Conservation (phyloP, 1,284 basidiomycete species). For the Boletus sp. region DNA sequence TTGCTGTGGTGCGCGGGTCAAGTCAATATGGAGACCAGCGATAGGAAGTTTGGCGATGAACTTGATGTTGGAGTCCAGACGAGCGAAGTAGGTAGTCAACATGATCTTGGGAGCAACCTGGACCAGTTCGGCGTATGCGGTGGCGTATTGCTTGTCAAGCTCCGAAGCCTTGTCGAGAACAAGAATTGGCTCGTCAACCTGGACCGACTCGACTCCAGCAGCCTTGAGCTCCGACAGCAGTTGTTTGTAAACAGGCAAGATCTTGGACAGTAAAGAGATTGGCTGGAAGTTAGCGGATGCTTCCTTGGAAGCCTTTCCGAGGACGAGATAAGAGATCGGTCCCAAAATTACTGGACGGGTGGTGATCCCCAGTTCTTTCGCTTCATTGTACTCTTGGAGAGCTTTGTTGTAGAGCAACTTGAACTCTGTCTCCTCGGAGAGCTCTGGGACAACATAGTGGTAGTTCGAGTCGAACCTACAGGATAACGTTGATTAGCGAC, state of each 20-base stretch:
- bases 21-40: slow-evolving; percentile 95
- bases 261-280: slow-evolving; percentile 87
- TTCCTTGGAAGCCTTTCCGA: slow-evolving; percentile 92
- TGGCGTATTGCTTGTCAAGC: slow-evolving; percentile 82
- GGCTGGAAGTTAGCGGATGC: slow-evolving; percentile 88
- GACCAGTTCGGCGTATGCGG: slow-evolving; percentile 83
- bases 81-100: slow-evolving; percentile 96
- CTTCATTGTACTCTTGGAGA: slow-evolving; percentile 94
- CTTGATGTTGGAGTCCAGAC: slow-evolving; percentile 91
- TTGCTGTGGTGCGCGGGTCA: slow-evolving; percentile 92
- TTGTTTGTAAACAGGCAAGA: slow-evolving; percentile 92
- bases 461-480: slow-evolving; percentile 99
- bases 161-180: slow-evolving; percentile 87
- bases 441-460: slow-evolving; percentile 98
- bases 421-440: slow-evolving; percentile 92
- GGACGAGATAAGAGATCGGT: slow-evolving; percentile 93
- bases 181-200: slow-evolving; percentile 97
- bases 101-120: slow-evolving; percentile 90
- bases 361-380: slow-evolving; percentile 85
- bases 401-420: slow-evolving; percentile 97
- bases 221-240: slow-evolving; percentile 91
- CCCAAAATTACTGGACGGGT: slow-evolving; percentile 98
- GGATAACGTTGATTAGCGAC: slow-evolving; percentile 19
- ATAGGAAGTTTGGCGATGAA: slow-evolving; percentile 94
- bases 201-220: slow-evolving; percentile 93